phyloP scores from a whole-genome alignment of 352 stramenopile species.

The Globisporangium canariense region DNA sequence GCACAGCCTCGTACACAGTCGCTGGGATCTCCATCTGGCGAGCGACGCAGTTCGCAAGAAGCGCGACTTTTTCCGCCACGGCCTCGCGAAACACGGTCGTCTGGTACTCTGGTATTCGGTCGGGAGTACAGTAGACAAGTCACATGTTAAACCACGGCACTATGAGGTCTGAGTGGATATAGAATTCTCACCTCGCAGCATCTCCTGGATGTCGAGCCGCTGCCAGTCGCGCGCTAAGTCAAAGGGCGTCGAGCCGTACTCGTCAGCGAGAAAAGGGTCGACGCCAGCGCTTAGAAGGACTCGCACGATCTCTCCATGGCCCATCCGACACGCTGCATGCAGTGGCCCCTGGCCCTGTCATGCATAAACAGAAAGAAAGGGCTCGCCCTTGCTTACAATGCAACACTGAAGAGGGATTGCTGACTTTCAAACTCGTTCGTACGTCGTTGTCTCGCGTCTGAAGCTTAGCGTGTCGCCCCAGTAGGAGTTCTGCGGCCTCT shows the following conservation, averaged over 20 bases:
- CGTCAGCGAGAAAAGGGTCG: slow-evolving; percentile 45
- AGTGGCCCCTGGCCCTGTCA: slow-evolving; percentile 46
- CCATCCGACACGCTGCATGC: slow-evolving; percentile 56
- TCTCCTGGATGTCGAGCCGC: slow-evolving; percentile 42
- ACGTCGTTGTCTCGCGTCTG: slow-evolving; percentile 33
- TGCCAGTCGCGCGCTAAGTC: slow-evolving; percentile 63
- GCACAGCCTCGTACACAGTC: slow-evolving; percentile 11
- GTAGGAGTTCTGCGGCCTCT: slow-evolving; percentile 36
- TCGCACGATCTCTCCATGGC: slow-evolving; percentile 43
- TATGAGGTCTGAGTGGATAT: too few species aligned
- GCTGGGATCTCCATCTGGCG: slow-evolving; percentile 5
- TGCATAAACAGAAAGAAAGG: background rate
- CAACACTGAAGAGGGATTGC: background rate
- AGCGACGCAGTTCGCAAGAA: slow-evolving; percentile 4
- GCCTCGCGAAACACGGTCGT: slow-evolving; percentile 8
- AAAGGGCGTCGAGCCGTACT: slow-evolving; percentile 41
- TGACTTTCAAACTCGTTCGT: background rate
- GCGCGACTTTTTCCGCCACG: background rate
- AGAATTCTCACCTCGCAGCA: slow-evolving; percentile 32
- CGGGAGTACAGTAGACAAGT: background rate
- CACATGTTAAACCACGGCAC: too few species aligned
- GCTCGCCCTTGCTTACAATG: background rate
- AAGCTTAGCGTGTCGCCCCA: slow-evolving; percentile 28
- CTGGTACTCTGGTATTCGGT: slow-evolving; percentile 11
- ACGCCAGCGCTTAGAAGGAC: slow-evolving; percentile 30